Percentiles rank a stretch among this genome's conserved stretches.
Conservation (phyloP, 345 rosid genomes). For the Mangifera indica region DNA sequence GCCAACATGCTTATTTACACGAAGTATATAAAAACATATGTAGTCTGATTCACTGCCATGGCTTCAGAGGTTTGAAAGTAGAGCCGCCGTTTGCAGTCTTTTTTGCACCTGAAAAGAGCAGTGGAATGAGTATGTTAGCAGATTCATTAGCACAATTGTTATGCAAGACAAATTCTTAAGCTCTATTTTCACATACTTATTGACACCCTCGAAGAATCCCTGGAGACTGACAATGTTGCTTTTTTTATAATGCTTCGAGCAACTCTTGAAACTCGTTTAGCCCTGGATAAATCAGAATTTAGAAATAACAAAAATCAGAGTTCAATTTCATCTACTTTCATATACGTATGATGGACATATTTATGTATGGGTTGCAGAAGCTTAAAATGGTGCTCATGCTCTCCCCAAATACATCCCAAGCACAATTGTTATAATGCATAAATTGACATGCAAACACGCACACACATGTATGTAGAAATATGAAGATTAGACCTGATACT, state of each 20-base stretch:
- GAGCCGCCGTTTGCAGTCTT: slow-evolving; percentile 30
- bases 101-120: slow-evolving; percentile 40
- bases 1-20: neutral
- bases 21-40: neutral
- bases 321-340: neutral
- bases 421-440: neutral
- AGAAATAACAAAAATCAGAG: neutral
- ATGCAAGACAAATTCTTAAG: neutral
- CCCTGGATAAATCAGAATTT: slow-evolving; percentile 23
- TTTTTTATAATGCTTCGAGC: slow-evolving; percentile 35
- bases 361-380: neutral
- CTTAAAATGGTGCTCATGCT: neutral
- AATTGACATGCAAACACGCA: neutral
- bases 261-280: slow-evolving; percentile 20
- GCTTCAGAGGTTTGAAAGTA: slow-evolving; percentile 40
- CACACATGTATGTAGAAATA: no score
- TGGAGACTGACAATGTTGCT: slow-evolving; percentile 18
- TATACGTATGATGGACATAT: neutral
- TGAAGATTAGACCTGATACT: no score
- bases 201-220: slow-evolving; percentile 29
- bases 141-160: neutral
- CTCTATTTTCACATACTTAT: slow-evolving; percentile 34
- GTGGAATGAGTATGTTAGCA: no score
- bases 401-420: neutral
- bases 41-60: slow-evolving; percentile 40